Conservation (phyloP, 306 rosid species). For the Prunus salicina region DNA sequence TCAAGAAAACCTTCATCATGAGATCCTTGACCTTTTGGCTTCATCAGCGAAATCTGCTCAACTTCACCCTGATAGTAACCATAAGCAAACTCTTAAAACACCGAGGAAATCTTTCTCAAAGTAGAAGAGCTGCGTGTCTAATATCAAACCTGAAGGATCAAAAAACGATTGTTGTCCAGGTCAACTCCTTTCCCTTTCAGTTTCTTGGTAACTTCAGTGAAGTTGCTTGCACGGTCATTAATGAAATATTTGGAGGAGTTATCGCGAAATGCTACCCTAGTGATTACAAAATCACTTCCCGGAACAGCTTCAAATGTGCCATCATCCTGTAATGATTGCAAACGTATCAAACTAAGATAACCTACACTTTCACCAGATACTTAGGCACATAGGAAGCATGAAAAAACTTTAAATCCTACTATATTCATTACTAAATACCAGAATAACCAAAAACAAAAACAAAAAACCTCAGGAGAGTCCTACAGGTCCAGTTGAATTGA, state of each 20-base stretch:
- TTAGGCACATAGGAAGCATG: not conserved
- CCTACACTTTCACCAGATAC: not conserved
- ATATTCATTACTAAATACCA: not conserved
- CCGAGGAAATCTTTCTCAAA: conserved; percentile 9
- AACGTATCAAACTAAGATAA: not conserved
- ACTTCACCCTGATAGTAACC: conserved; percentile 78
- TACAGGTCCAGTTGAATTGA: not conserved
- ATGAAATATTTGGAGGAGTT: conserved; percentile 91
- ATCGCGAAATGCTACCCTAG: conserved; percentile 85
- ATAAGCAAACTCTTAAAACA: conserved; percentile 23
- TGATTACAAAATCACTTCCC: conserved; percentile 82
- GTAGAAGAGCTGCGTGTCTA: not conserved
- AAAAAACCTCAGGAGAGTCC: not conserved
- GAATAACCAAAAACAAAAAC: not conserved
- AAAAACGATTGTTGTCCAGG: conserved; percentile 91
- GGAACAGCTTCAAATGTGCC: conserved; percentile 72
- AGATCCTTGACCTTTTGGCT: conserved; percentile 96
- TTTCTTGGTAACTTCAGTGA: conserved; percentile 93
- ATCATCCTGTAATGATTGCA: conserved; percentile 52
- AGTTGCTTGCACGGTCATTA: conserved; percentile 77
- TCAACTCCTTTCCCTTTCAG: conserved; percentile 96
- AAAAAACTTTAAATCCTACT: not conserved
- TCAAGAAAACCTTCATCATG: conserved; percentile 99
- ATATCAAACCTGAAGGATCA: conserved; percentile 84
- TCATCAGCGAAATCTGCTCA: conserved; percentile 96